Evolutionary conservation across 352 stramenopile species (phyloP), one percentile per base, ranked within the genome.

Genomic region (Phytophthora meadii): DNA sequence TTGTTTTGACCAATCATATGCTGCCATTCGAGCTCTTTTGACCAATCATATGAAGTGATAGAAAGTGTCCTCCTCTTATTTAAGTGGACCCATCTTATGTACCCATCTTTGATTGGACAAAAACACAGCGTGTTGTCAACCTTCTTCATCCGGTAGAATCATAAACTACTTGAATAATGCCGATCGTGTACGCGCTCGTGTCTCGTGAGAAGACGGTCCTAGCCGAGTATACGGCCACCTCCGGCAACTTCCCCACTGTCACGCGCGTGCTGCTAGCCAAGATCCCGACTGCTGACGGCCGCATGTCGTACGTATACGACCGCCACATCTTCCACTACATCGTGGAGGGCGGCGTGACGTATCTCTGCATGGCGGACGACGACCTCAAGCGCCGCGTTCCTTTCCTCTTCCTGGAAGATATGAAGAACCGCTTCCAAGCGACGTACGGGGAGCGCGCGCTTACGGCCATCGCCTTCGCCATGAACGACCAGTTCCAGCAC

Each of bases 271-370:
- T 99, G 24, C 78, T 99, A 28, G 88, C 88, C 61, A 99, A 99
- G 72, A 99, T 99, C 75, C 93, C 94, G 19, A 66, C 71, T 24
- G 71, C 87, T 17, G 89, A 99, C 82, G 88, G 93, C 8, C 94
- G 96, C 75, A 99, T 99, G 96, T 98, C 91, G 41, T 99, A 99
- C 81, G 92, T 99, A 32, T 99, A 99, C 74, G 97, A 99, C 84
- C 92, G 83, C 45, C 83, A 97, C 60, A 82, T 94, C 41, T 98
- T 98, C 84, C 97, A 99, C 72, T 99, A 99, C 79, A 80, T 99
- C 45, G 92, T 98, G 11, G 89, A 98, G 61, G 79, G 96, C 59
- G 86, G 94, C 14, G 89, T 99, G 61, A 99, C 93, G 49, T 99
- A 96, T 74, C 79, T 99, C 17, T 99, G 98, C 79, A 99, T 99